Percentiles rank a stretch among this genome's conserved stretches.
Evolutionary conservation across 129 eudicot species (phyloP).

Genomic region (Erigeron canadensis): DNA sequence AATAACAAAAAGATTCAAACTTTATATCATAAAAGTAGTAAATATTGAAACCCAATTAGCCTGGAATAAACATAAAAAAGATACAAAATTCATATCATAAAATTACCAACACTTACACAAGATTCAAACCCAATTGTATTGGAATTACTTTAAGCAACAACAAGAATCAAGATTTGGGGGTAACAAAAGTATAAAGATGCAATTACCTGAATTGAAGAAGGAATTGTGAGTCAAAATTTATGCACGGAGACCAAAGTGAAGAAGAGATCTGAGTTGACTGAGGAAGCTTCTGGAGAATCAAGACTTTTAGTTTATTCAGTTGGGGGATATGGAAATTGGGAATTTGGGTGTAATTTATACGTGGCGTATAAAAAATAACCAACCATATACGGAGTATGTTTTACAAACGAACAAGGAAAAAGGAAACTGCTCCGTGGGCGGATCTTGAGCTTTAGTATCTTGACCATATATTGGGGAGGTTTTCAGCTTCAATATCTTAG

Average conservation of each 20-base stretch:
- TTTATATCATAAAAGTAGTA: not conserved
- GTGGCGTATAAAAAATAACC: too few species aligned
- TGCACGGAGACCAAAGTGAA: not conserved
- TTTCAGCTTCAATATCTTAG: too few species aligned
- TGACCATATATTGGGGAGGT: too few species aligned
- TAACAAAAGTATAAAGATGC: not conserved
- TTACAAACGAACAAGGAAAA: too few species aligned
- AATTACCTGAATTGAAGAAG: conserved; percentile 9
- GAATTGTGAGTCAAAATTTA: conserved; percentile 19
- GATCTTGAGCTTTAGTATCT: too few species aligned
- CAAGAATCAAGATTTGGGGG: not conserved
- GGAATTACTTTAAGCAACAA: not conserved
- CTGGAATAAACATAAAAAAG: not conserved
- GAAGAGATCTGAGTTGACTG: conserved; percentile 36
- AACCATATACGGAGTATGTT: too few species aligned
- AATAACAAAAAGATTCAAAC: not conserved
- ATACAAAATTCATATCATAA: not conserved
- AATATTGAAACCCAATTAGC: not conserved
- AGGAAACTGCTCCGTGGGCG: too few species aligned
- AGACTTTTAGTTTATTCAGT: conserved; percentile 5
- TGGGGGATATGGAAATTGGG: too few species aligned
- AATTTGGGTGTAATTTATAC: too few species aligned
- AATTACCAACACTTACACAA: not conserved
- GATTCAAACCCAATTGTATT: not conserved
- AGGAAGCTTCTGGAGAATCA: conserved; percentile 32